These are phyloP conservation scores for Cyberlindnera petersonii DNA, from an alignment of 805 yeast species.

Conservation along the genomic window DNA sequence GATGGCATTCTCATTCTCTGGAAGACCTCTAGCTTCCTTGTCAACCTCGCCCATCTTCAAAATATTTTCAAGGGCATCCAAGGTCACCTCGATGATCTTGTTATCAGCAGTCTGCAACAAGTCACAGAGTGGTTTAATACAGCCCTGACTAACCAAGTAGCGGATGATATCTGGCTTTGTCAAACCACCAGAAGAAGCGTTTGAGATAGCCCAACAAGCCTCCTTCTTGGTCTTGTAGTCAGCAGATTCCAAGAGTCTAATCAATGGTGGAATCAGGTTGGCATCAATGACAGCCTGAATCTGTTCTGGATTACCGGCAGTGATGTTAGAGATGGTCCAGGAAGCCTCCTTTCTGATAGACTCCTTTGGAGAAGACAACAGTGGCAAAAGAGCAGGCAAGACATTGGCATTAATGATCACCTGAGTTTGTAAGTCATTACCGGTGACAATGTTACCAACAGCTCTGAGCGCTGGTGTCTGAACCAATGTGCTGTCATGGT, in stretches of 20 bases:
- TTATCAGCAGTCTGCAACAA: constrained; percentile 82
- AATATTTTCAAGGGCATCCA: constrained; percentile 92
- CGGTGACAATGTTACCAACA: constrained; percentile 96
- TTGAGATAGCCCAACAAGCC: constrained; percentile 99
- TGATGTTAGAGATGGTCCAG: constrained; percentile 97
- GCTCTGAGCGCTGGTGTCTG: constrained; percentile 98
- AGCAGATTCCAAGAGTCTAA: constrained; percentile 73
- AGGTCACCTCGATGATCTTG: constrained; percentile 88
- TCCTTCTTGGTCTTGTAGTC: constrained; percentile 96
- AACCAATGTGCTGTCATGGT: constrained; percentile 77
- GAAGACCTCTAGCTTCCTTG: constrained; percentile 66
- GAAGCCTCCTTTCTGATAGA: constrained; percentile 95
- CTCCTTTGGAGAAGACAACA: constrained; percentile 82
- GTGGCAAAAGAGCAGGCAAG: constrained; percentile 74
- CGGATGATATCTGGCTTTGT: constrained; percentile 89
- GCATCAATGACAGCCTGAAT: constrained; percentile 96
- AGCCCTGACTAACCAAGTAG: constrained; percentile 90
- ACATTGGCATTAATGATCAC: constrained; percentile 92
- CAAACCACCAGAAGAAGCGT: constrained; percentile 95
- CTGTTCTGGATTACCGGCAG: constrained; percentile 95
- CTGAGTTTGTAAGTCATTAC: constrained; percentile 94
- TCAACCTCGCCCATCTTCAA: constrained; percentile 92
- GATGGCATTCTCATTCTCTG: constrained; percentile 81
- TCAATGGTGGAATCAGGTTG: constrained; percentile 86
- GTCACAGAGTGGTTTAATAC: constrained; percentile 96